Base-by-base conservation (phyloP, 1,284 basidiomycete genomes). In the Sutorius eximius region DNA sequence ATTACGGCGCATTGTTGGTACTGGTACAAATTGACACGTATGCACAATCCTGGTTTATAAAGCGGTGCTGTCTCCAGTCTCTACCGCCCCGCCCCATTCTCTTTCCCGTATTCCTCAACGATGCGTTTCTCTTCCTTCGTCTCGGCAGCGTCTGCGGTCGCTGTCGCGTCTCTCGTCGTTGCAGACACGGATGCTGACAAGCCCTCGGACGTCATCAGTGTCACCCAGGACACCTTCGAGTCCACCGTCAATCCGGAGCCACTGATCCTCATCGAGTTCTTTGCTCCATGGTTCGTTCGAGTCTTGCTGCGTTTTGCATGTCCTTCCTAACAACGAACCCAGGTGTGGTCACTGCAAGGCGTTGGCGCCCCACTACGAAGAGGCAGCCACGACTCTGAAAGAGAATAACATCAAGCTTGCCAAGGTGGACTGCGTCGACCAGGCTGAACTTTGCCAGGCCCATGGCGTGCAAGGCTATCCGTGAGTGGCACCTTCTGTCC, bases 261-360 rank as follows among this genome's bases (percentile, higher is more conserved):
- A 40, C 77, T 98, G 59, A 87, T 95, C 61, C 83, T 99, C 45
- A 91, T 98, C 64, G 96, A 99, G 81, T 98, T 95, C 85, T 96
- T 91, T 71, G 93, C 93, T 36, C 93, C 93, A 55, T 94, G 91
- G 91, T 92, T 71, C 30, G 73, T 70, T 34, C 33, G 34, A 54
- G 55, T 40, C 27, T 22, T 7, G 1, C 18, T 12, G 1, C 49
- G 30, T 49, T 38, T 11, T 15, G 6, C 51, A 18, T 30, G 9
- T 48, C 10, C 18, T 45, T 7, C 20, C 44, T 42, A 24, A 56
- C n/a, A 22, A 24, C 13, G 20, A 34, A 41, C 20, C 20, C 53
- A 90, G 89, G 88, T 92, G 91, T 65, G 91, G 91, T 44, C 91
- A 94, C 78, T 96, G 93, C 81, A 94, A 95, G 72, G 88, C 91